Percentiles rank a stretch among this genome's conserved stretches.
These are phyloP conservation scores for Scheffersomyces lignosus DNA, from an alignment of 805 yeast genomes.

Conservation along the genomic window DNA sequence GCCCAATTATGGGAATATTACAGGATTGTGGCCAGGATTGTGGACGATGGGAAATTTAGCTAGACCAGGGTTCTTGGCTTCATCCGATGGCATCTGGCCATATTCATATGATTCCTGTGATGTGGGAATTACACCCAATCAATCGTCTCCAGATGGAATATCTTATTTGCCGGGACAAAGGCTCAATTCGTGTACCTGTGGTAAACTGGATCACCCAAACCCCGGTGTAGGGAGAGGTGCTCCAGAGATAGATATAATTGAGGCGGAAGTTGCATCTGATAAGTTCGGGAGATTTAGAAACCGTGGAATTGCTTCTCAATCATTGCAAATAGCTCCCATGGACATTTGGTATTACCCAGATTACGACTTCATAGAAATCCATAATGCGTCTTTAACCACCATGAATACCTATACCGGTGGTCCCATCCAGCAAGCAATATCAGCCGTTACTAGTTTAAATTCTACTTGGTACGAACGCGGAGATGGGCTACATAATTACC, in stretches of 20 bases:
- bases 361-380: constrained; percentile 31
- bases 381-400: constrained; percentile 26
- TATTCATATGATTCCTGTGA: constrained; percentile 39
- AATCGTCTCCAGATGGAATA: constrained; percentile 39
- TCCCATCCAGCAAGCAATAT: constrained; percentile 40
- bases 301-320: constrained; percentile 41
- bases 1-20: constrained; percentile 31
- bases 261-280: constrained; percentile 18
- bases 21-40: constrained; percentile 41
- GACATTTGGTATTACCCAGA: constrained; percentile 46
- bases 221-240: constrained; percentile 40
- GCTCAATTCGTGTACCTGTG: constrained; percentile 32
- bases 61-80: constrained; percentile 35
- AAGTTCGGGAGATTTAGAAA: constrained; percentile 18
- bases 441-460: constrained; percentile 35
- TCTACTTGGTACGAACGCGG: constrained; percentile 35
- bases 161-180: constrained; percentile 40
- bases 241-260: constrained; percentile 29
- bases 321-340: constrained; percentile 44
- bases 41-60: constrained; percentile 42
- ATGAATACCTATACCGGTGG: constrained; percentile 42
- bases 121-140: constrained; percentile 38
- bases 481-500: constrained; percentile 22
- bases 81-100: constrained; percentile 42
- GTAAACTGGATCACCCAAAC: constrained; percentile 38